Evolutionary conservation across 495 filamentous ascomycete genomes (phyloP).

Genomic region (Aspergillus saccharolyticus): DNA sequence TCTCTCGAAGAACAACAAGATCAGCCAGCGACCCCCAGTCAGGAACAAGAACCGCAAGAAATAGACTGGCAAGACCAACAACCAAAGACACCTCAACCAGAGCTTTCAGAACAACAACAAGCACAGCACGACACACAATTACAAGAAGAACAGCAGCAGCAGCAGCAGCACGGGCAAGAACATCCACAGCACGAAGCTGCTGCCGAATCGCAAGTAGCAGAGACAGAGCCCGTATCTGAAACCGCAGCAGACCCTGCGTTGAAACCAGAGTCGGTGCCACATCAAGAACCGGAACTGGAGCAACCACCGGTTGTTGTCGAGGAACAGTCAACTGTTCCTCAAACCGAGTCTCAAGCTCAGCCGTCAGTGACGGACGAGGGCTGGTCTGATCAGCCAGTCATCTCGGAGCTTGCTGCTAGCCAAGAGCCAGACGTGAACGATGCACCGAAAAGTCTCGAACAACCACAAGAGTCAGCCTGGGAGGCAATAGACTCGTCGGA

Average conservation of each 20-base stretch:
- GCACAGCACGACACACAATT: not conserved
- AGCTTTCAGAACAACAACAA: not conserved
- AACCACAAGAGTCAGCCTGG: slow-evolving; percentile 10
- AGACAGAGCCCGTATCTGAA: slow-evolving; percentile 6
- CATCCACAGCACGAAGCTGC: slow-evolving; percentile 4
- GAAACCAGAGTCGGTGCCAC: slow-evolving; percentile 17
- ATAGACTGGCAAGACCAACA: slow-evolving; percentile 5
- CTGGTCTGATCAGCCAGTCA: slow-evolving; percentile 16
- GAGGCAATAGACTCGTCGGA: slow-evolving; percentile 17
- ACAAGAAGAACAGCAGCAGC: slow-evolving; percentile 4
- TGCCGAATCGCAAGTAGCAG: slow-evolving; percentile 3
- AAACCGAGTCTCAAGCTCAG: slow-evolving; percentile 18
- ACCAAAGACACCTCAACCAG: not conserved
- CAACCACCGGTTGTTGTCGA: slow-evolving; percentile 19
- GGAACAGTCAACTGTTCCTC: slow-evolving; percentile 15
- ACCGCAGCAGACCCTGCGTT: slow-evolving; percentile 11
- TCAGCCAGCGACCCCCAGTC: not conserved
- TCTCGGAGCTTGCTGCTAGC: slow-evolving; percentile 13
- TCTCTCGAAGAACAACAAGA: not conserved
- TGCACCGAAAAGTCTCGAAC: slow-evolving; percentile 15
- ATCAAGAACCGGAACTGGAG: slow-evolving; percentile 17
- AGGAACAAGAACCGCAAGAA: not conserved
- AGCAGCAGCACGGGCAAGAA: slow-evolving; percentile 8
- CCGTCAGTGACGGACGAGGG: slow-evolving; percentile 19
- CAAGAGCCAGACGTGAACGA: slow-evolving; percentile 22